Evolutionary conservation across 2,329 filamentous ascomycete genomes (phyloP), one percentile per base, ranked within the genome.

Genomic region (Talaromyces amestolkiae): DNA sequence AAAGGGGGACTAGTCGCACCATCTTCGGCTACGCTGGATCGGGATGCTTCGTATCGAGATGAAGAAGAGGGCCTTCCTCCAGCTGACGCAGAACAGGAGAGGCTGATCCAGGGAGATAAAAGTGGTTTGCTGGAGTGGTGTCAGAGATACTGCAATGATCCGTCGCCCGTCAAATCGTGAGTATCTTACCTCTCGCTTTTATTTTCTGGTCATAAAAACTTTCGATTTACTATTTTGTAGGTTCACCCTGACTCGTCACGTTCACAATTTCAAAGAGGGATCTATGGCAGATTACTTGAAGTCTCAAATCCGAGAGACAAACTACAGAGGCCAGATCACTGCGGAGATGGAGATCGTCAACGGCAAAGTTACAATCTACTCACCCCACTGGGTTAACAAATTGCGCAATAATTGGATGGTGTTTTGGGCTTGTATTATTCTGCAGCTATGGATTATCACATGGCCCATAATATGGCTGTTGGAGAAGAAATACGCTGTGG

Each of bases 401-500:
- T 61, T 76, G 1, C 76, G 77, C n/a, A 70, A 72, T 7, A 77
- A 77, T 61, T 37, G n/a, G 7, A 73, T 69, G 39, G 69, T 77
- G 8, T 79, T 73, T 70, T 79, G 73, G 73, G 9, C 47, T 3
- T 73, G 73, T 35, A 72, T 79, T 10, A 69, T 79, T 41, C 69
- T 77, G 8, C 77, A 79, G 62, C 71, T 79, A 8, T 79, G 77
- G 77, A 72, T 79, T 58, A 68, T 79, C 58, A 71, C 76, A 7
- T 79, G 77, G 77, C 77, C 77, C 0, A 66, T 78, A 1, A 76
- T 79, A 47, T 74, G 73, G 68, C 61, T 78, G 1, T 65, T 79
- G 37, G 77, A 79, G 61, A 74, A 72, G 39, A 73, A 74, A 1
- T 79, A 79, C 56, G 74, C 77, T 19, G 66, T 78, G 1, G 72